phyloP scores from a whole-genome alignment of 148 eudicot species.

The Rhododendron ferrugineum region DNA sequence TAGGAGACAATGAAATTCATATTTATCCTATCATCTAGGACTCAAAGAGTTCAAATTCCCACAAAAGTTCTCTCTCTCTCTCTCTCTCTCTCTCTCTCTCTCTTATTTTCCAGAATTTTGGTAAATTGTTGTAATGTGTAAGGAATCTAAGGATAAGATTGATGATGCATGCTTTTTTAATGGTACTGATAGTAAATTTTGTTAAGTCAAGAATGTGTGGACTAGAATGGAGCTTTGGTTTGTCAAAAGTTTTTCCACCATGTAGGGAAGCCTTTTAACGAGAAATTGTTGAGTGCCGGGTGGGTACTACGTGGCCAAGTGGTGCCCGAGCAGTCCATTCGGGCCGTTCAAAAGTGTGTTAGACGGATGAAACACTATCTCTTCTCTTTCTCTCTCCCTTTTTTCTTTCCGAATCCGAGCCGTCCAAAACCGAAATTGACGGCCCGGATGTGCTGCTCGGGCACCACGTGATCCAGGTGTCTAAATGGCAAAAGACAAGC shows the following conservation, averaged over 20 bases:
- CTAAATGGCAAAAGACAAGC: background rate
- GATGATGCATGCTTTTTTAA: background rate
- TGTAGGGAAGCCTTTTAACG: background rate
- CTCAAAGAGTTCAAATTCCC: background rate
- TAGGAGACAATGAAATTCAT: constrained; percentile 20
- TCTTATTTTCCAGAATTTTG: background rate
- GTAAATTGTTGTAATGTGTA: background rate
- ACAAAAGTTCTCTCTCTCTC: background rate
- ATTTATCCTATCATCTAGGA: too few relatives aligned
- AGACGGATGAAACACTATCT: too few relatives aligned
- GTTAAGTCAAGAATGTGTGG: background rate
- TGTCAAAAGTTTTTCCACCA: background rate
- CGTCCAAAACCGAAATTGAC: too few relatives aligned
- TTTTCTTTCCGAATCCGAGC: too few relatives aligned
- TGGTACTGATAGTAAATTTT: background rate
- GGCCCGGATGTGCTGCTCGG: fast-evolving
- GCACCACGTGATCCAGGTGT: background rate
- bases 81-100: background rate
- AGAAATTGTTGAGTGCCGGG: too few relatives aligned
- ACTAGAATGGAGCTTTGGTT: background rate
- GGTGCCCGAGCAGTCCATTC: fast-evolving
- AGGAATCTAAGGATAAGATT: background rate
- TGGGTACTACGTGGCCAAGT: too few relatives aligned
- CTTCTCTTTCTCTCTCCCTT: too few relatives aligned
- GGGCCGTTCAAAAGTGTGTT: too few relatives aligned